These are phyloP conservation scores for Lactarius hengduanensis DNA, from an alignment of 768 basidiomycete genomes.

Conservation along the genomic window DNA sequence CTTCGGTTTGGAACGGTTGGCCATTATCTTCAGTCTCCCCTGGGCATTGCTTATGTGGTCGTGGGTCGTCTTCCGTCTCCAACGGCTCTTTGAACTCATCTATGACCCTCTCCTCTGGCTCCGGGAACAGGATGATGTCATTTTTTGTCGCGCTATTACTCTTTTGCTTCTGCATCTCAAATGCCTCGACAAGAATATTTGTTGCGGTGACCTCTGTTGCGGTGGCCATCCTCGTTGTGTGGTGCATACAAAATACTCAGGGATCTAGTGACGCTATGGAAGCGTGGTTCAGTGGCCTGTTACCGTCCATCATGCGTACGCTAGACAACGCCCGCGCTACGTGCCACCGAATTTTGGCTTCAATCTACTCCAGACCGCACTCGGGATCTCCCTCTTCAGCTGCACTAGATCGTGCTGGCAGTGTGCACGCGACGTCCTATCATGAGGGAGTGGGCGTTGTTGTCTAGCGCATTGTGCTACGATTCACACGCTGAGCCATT, in stretches of 20 bases:
- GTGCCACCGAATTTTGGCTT: not conserved
- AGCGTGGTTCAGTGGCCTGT: not conserved
- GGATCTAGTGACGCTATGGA: not conserved
- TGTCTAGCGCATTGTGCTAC: too few relatives aligned
- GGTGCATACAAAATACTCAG: conserved; percentile 4
- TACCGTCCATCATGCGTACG: not conserved
- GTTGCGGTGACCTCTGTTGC: not conserved
- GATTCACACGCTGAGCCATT: not conserved
- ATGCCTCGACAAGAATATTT: not conserved
- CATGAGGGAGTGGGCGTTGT: too few relatives aligned
- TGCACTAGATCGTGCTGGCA: not conserved
- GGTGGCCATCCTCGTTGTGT: not conserved
- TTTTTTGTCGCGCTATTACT: conserved; percentile 13
- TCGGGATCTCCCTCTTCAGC: not conserved
- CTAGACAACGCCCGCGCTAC: not conserved
- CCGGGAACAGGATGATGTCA: conserved; percentile 7
- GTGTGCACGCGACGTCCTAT: not conserved
- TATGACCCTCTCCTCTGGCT: not conserved
- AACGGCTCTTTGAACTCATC: not conserved
- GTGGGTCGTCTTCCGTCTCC: conserved; percentile 37
- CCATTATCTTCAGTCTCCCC: conserved; percentile 53
- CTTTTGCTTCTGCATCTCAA: not conserved
- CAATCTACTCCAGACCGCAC: not conserved
- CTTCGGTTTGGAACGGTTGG: conserved; percentile 33
- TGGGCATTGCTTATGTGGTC: conserved; percentile 58